Conservation (phyloP, 208 protist species). For the Kentomonas sorsogonicus region DNA sequence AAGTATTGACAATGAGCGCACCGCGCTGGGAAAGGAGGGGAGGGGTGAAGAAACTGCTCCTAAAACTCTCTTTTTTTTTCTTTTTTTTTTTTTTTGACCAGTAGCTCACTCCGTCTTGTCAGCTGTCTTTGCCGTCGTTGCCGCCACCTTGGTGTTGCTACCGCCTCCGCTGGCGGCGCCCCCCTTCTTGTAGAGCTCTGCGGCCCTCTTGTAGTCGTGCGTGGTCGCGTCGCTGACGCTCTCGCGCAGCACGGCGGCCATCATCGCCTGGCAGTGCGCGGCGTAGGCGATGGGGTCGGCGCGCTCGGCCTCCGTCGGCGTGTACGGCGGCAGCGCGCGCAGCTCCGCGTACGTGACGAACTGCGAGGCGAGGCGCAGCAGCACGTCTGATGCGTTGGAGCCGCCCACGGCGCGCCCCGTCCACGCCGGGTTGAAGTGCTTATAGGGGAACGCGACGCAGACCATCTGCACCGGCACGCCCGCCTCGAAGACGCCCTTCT, state of each 20-base stretch:
- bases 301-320: slow-evolving; percentile 77
- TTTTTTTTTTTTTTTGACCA: too few relatives aligned
- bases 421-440: slow-evolving; percentile 87
- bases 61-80: too few relatives aligned
- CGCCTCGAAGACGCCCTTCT: slow-evolving; percentile 80
- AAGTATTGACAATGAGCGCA: too few relatives aligned
- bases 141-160: too few relatives aligned
- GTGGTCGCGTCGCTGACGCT: slow-evolving; percentile 62
- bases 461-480: slow-evolving; percentile 86
- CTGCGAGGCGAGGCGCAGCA: slow-evolving; percentile 73
- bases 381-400: slow-evolving; percentile 53
- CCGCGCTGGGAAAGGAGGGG: too few relatives aligned
- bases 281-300: slow-evolving; percentile 68
- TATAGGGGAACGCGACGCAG: slow-evolving; percentile 77
- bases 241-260: slow-evolving; percentile 59
- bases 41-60: too few relatives aligned
- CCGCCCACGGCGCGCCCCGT: slow-evolving; percentile 63
- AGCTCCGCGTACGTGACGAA: slow-evolving; percentile 82
- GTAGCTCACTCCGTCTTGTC: too few relatives aligned
- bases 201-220: slow-evolving; percentile 47
- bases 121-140: too few relatives aligned
- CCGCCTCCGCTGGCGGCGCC: too few relatives aligned
- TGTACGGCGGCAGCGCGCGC: slow-evolving; percentile 78
- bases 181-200: slow-evolving; percentile 14
- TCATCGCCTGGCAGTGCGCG: slow-evolving; percentile 78